Conservation (phyloP, 2,329 filamentous ascomycete genomes). For the Colletotrichum phormii region DNA sequence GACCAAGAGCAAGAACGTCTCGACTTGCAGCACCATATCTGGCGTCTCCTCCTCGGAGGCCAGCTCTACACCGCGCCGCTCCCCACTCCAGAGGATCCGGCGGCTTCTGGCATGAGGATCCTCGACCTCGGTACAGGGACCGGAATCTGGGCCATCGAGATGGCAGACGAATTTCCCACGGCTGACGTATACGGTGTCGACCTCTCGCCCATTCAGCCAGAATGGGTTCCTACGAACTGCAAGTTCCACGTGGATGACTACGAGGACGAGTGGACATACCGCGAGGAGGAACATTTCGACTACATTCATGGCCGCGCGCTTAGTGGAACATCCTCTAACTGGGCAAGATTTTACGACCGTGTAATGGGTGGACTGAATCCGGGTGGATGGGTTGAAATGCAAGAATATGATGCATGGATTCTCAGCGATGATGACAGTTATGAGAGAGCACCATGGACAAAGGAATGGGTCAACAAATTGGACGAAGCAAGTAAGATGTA, state of each 20-base stretch:
- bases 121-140: constrained; percentile 71
- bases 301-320: constrained; percentile 49
- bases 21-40: constrained; percentile 52
- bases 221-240: constrained; percentile 69
- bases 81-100: constrained; percentile 43
- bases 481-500: constrained; percentile 49
- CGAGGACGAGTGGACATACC: constrained; percentile 60
- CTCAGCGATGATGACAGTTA: constrained; percentile 53
- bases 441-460: constrained; percentile 50
- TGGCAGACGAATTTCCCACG: constrained; percentile 61
- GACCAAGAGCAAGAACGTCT: constrained; percentile 42
- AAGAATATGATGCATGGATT: constrained; percentile 52
- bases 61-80: constrained; percentile 45
- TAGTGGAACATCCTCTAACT: constrained; percentile 46
- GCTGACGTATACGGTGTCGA: constrained; percentile 65
- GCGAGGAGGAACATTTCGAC: constrained; percentile 51
- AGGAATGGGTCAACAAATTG: constrained; percentile 52
- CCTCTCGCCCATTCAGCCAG: constrained; percentile 68
- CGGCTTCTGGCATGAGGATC: constrained; percentile 49
- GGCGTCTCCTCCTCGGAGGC: constrained; percentile 46
- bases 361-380: constrained; percentile 44
- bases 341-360: constrained; percentile 47
- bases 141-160: constrained; percentile 64
- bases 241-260: constrained; percentile 75
- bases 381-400: constrained; percentile 51